Evolutionary conservation across 371 early-diverging fungal genomes (phyloP).

Genomic region (Mortierella sp.): DNA sequence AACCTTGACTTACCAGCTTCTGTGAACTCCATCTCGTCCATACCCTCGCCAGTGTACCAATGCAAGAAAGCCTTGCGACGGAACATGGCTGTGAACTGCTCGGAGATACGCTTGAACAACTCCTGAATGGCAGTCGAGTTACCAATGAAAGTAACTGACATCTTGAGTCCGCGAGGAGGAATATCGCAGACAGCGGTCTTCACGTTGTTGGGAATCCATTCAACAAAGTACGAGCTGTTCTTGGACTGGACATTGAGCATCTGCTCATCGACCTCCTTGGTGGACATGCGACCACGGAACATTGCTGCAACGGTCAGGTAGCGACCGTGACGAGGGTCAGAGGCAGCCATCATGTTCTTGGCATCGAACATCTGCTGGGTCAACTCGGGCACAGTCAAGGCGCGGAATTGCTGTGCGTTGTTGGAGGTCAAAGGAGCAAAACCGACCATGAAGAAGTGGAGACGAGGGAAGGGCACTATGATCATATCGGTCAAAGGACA

Average conservation of each 20-base stretch:
- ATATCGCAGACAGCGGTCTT: slow-evolving; percentile 99
- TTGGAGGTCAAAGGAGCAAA: slow-evolving; percentile 96
- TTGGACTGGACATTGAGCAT: slow-evolving; percentile 96
- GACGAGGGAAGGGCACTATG: slow-evolving; percentile 97
- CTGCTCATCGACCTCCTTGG: slow-evolving; percentile 99
- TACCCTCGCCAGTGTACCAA: slow-evolving; percentile 98
- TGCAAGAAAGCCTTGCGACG: slow-evolving; percentile 97
- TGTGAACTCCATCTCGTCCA: slow-evolving; percentile 98
- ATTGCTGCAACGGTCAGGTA: slow-evolving; percentile 98
- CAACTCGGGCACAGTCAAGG: slow-evolving; percentile 93
- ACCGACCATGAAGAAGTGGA: slow-evolving; percentile 99
- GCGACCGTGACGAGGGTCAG: slow-evolving; percentile 98
- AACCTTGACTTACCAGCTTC: slow-evolving; percentile 65
- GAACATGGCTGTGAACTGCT: slow-evolving; percentile 97
- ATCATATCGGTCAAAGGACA: neutral
- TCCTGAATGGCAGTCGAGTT: slow-evolving; percentile 99
- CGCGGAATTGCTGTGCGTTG: slow-evolving; percentile 91
- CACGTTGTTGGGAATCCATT: slow-evolving; percentile 99
- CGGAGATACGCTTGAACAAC: slow-evolving; percentile 97
- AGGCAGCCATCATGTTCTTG: slow-evolving; percentile 99
- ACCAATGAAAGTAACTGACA: slow-evolving; percentile 99
- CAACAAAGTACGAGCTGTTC: slow-evolving; percentile 98
- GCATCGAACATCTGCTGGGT: slow-evolving; percentile 99
- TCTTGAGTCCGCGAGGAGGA: slow-evolving; percentile 96
- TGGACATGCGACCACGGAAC: slow-evolving; percentile 98